Percentiles rank a stretch among this genome's conserved stretches.
phyloP scores from a whole-genome alignment of 1,284 basidiomycete genomes.

The Athelia sp. region DNA sequence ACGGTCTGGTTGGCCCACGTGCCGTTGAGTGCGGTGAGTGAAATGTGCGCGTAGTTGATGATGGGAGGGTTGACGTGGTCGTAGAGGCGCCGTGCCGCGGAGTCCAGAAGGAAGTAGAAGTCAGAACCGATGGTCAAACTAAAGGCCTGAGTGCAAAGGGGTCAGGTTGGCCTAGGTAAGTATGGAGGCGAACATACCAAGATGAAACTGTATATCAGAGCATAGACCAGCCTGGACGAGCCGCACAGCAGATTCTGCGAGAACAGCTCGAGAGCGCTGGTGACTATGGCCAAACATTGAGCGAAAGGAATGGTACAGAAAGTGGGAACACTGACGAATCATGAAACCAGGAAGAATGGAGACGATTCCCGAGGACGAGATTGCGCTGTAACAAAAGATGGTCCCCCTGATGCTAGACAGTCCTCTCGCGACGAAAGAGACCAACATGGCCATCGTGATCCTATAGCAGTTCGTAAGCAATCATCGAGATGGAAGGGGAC shows the following conservation, averaged over 20 bases:
- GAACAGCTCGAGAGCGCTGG: constrained; percentile 78
- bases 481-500: neutral
- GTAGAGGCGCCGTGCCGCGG: constrained; percentile 49
- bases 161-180: constrained; percentile 1
- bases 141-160: constrained; percentile 54
- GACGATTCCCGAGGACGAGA: constrained; percentile 79
- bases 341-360: constrained; percentile 78
- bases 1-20: constrained; percentile 40
- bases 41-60: constrained; percentile 50
- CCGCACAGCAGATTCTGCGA: constrained; percentile 81
- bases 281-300: constrained; percentile 44
- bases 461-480: constrained; percentile 30
- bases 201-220: constrained; percentile 84
- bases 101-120: constrained; percentile 74
- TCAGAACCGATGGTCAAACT: constrained; percentile 85
- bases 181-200: constrained; percentile 39
- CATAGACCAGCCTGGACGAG: constrained; percentile 85
- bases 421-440: constrained; percentile 75
- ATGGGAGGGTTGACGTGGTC: constrained; percentile 40
- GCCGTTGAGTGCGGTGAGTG: constrained; percentile 55
- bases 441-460: constrained; percentile 77
- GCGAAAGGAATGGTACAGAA: constrained; percentile 1
- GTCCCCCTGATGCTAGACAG: constrained; percentile 65
- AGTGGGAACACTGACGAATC: constrained; percentile 45
- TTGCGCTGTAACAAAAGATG: constrained; percentile 78